phyloP scores from a whole-genome alignment of 164 flowering plant species.

The Protea cynaroides region DNA sequence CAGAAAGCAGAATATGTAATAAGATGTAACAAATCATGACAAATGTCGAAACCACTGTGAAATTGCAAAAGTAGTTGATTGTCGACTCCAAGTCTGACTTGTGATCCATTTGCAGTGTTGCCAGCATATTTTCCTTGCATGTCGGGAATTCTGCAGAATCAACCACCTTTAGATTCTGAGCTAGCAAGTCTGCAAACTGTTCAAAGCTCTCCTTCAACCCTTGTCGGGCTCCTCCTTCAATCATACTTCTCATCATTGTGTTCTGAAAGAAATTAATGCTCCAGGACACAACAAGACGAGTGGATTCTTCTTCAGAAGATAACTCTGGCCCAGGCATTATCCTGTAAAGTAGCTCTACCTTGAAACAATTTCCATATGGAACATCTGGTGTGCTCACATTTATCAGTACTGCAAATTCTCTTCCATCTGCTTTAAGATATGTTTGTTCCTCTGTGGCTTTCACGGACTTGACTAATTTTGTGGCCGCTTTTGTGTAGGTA shows the following conservation, averaged over 20 bases:
- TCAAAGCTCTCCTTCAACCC: constrained; percentile 69
- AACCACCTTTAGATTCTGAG: constrained; percentile 34
- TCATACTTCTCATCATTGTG: constrained; percentile 76
- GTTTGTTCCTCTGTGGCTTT: constrained; percentile 74
- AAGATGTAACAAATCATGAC: constrained; percentile 47
- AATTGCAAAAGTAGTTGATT: constrained; percentile 49
- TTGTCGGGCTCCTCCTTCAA: constrained; percentile 65
- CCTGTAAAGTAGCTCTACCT: constrained; percentile 60
- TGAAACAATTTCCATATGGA: constrained; percentile 69
- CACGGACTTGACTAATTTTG: constrained; percentile 64
- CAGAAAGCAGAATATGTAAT: constrained; percentile 51
- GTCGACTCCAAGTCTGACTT: constrained; percentile 62
- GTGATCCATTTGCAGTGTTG: constrained; percentile 38
- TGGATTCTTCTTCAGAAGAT: constrained; percentile 54
- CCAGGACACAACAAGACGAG: constrained; percentile 64
- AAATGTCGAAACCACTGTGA: constrained; percentile 49
- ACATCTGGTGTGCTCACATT: constrained; percentile 71
- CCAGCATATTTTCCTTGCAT: constrained; percentile 49
- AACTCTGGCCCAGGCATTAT: constrained; percentile 49
- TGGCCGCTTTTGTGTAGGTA: constrained; percentile 58
- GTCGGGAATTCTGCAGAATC: constrained; percentile 21
- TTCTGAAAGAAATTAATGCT: constrained; percentile 51
- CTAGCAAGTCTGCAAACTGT: constrained; percentile 49
- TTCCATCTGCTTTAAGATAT: constrained; percentile 49
- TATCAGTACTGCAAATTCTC: constrained; percentile 44